A percentile compares a stretch with the other conserved stretches of the same genome.
Evolutionary conservation across 2,329 filamentous ascomycete genomes (phyloP).

Genomic region (Paraconiothyrium brasiliense): DNA sequence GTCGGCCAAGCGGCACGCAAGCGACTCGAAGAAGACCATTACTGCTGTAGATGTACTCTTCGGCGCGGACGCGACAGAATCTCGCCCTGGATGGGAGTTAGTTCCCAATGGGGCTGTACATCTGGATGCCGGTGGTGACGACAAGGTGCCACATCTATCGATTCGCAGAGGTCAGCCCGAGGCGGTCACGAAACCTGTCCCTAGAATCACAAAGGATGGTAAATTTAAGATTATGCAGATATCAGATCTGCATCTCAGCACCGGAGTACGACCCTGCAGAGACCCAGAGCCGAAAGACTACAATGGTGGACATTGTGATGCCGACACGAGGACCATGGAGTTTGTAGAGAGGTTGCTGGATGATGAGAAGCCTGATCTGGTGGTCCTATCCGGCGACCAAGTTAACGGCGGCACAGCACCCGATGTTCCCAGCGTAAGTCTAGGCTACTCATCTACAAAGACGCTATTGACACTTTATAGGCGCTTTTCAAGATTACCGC

Average conservation of each 20-base stretch:
- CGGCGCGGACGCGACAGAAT: constrained; percentile 90
- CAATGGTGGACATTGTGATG: constrained; percentile 83
- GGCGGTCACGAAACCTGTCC: constrained; percentile 73
- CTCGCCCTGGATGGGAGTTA: constrained; percentile 83
- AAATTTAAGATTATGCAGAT: constrained; percentile 98
- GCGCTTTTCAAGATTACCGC: constrained; percentile 94
- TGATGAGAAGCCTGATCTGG: constrained; percentile 91
- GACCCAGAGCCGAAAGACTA: constrained; percentile 81
- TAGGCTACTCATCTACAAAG: constrained; percentile 6
- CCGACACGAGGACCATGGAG: constrained; percentile 88
- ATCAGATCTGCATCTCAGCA: constrained; percentile 93
- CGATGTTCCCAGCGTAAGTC: constrained; percentile 81
- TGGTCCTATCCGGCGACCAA: constrained; percentile 92
- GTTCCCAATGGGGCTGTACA: constrained; percentile 72
- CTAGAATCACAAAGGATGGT: constrained; percentile 84
- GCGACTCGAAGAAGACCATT: constrained; percentile 77
- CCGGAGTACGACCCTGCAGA: constrained; percentile 84
- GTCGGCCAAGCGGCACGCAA: constrained; percentile 74
- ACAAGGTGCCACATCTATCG: constrained; percentile 77
- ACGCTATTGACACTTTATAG: constrained; percentile 50
- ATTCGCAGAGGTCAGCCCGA: constrained; percentile 76
- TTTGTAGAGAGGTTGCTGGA: constrained; percentile 86
- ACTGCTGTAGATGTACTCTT: constrained; percentile 89
- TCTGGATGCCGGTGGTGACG: constrained; percentile 69
- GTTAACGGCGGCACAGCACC: constrained; percentile 93